A percentile compares a stretch with the other conserved stretches of the same genome.
Conservation (phyloP, 345 rosid genomes). For the Carallia brachiata region DNA sequence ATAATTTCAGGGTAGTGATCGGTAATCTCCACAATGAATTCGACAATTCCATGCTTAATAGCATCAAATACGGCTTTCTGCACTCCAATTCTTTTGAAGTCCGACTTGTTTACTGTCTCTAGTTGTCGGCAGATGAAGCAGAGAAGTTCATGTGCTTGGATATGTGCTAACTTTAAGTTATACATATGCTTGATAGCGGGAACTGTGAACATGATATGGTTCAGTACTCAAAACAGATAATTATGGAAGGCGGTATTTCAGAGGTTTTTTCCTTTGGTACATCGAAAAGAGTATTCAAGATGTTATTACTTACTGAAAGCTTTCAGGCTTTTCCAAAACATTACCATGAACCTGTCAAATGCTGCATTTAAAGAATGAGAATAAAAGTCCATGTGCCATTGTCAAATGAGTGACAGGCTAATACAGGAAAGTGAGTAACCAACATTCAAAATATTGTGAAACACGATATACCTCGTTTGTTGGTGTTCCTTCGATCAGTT, state of each 20-base stretch:
- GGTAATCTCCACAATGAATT: conserved; percentile 51
- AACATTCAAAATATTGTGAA: not conserved
- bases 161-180: conserved; percentile 49
- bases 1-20: conserved; percentile 51
- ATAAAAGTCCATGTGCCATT: not conserved
- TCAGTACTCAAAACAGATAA: not conserved
- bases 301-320: conserved; percentile 19
- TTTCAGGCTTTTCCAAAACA: conserved; percentile 17
- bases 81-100: conserved; percentile 34
- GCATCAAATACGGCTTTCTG: conserved; percentile 50
- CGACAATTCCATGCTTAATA: conserved; percentile 57
- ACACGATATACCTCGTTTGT: conserved; percentile 12
- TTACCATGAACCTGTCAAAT: conserved; percentile 5
- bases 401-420: too few relatives aligned
- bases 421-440: not conserved
- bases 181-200: conserved; percentile 44
- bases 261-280: not conserved
- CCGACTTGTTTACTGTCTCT: conserved; percentile 28
- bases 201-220: conserved; percentile 29
- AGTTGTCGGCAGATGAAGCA: conserved; percentile 48
- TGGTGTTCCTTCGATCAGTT: conserved; percentile 1
- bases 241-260: too few relatives aligned
- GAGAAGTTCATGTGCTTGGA: conserved; percentile 48
- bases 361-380: conserved; percentile 5
- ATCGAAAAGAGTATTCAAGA: too few relatives aligned